Conservation (phyloP, 148 eudicot genomes). For the Polygonum maritimum region DNA sequence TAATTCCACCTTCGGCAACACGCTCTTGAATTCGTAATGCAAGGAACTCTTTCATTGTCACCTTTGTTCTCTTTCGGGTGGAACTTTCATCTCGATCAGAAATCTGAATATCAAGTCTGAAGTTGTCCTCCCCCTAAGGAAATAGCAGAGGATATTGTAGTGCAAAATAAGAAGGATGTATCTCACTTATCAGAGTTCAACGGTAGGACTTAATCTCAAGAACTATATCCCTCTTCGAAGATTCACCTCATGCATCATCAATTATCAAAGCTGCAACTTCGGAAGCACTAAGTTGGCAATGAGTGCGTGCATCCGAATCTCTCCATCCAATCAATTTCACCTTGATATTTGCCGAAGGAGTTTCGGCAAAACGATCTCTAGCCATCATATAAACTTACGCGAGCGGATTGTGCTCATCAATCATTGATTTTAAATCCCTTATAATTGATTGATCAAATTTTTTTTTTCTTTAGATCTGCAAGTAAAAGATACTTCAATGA, state of each 20-base stretch:
- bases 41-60: slow-evolving; percentile 2
- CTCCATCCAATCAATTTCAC: neutral
- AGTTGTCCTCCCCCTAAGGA: slow-evolving; percentile 16
- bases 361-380: neutral
- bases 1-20: neutral
- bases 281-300: neutral
- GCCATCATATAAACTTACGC: neutral
- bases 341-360: neutral
- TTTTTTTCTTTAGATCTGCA: neutral
- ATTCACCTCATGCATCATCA: neutral
- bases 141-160: slow-evolving; percentile 10
- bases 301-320: neutral
- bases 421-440: neutral
- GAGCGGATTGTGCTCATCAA: neutral
- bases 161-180: slow-evolving; percentile 6
- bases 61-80: neutral
- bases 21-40: neutral
- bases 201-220: neutral
- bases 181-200: neutral
- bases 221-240: neutral
- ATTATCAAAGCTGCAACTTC: neutral
- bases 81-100: neutral
- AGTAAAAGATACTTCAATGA: no score
- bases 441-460: neutral
- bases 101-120: neutral